Percentiles rank a stretch among this genome's conserved stretches.
Conservation (phyloP, 164 flowering plant species). For the Tinospora cordifolia region DNA sequence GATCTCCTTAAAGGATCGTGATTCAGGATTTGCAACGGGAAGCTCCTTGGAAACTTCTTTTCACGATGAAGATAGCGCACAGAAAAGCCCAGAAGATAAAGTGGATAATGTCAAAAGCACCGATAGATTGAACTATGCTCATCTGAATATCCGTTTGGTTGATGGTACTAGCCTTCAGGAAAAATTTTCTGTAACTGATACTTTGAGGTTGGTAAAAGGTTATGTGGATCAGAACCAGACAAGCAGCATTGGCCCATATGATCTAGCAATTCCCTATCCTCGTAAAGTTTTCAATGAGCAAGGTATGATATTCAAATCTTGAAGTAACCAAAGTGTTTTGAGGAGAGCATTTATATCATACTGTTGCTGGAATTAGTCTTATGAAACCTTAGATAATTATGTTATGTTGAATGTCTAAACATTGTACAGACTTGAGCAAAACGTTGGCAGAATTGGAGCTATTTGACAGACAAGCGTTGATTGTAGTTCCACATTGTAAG, state of each 20-base stretch:
- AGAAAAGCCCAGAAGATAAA: conserved; percentile 16
- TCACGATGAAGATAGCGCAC: conserved; percentile 12
- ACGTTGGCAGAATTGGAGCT: conserved; percentile 57
- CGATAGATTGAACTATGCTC: conserved; percentile 36
- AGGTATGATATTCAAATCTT: conserved; percentile 36
- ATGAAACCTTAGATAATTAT: not conserved
- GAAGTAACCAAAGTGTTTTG: not conserved
- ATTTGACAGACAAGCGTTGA: conserved; percentile 57
- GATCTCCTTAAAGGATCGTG: conserved; percentile 11
- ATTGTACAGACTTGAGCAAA: conserved; percentile 51
- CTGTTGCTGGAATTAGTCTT: no score
- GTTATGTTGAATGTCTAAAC: not conserved
- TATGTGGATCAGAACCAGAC: conserved; percentile 46
- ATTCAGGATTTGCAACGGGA: conserved; percentile 16
- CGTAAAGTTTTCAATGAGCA: conserved; percentile 51
- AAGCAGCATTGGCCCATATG: conserved; percentile 40
- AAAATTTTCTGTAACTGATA: conserved; percentile 42
- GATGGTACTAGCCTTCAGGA: conserved; percentile 53
- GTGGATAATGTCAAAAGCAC: conserved; percentile 5
- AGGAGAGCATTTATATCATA: no score
- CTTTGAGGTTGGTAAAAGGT: conserved; percentile 52
- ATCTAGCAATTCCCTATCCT: conserved; percentile 86
- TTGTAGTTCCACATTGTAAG: conserved; percentile 53
- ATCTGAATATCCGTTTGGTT: conserved; percentile 60
- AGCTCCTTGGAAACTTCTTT: conserved; percentile 11